These are phyloP conservation scores for Xylariaceae sp. DNA, from an alignment of 2,329 filamentous ascomycete species.

Conservation along the genomic window DNA sequence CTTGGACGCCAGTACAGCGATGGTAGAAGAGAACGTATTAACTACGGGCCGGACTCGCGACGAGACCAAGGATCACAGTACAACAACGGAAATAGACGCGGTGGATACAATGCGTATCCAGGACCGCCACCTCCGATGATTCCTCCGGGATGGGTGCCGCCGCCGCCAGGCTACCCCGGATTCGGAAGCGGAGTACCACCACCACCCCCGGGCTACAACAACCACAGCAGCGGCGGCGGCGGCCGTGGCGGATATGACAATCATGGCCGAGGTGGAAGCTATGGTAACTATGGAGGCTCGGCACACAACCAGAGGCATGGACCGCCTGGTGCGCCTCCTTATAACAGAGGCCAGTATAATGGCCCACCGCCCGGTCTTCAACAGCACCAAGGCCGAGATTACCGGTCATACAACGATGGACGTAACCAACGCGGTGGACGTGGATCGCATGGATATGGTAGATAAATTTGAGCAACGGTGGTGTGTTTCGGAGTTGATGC, in stretches of 20 bases:
- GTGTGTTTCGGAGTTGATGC: not conserved
- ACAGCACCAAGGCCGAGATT: constrained; percentile 23
- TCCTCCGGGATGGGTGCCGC: constrained; percentile 35
- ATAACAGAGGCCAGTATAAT: constrained; percentile 26
- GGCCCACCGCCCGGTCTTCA: constrained; percentile 19
- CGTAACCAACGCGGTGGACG: constrained; percentile 24
- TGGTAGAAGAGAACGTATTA: constrained; percentile 30
- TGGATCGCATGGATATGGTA: constrained; percentile 9
- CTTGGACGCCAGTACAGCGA: constrained; percentile 36
- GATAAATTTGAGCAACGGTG: not conserved
- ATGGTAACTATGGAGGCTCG: constrained; percentile 25
- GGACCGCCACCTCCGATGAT: constrained; percentile 25
- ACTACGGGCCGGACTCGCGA: constrained; percentile 32
- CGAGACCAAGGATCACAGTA: constrained; percentile 32
- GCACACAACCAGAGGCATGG: constrained; percentile 23
- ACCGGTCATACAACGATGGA: constrained; percentile 26
- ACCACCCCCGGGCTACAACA: constrained; percentile 32
- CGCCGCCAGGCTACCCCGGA: constrained; percentile 36
- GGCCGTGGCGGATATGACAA: constrained; percentile 25
- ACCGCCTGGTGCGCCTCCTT: constrained; percentile 19
- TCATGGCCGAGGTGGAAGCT: constrained; percentile 15
- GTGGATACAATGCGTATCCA: constrained; percentile 27
- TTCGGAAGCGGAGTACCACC: constrained; percentile 37
- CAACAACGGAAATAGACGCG: constrained; percentile 43
- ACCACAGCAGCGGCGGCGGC: constrained; percentile 21